Evolutionary conservation across 306 rosid genomes (phyloP), one percentile per base, ranked within the genome.

Genomic region (Elaeagnus macrophylla): DNA sequence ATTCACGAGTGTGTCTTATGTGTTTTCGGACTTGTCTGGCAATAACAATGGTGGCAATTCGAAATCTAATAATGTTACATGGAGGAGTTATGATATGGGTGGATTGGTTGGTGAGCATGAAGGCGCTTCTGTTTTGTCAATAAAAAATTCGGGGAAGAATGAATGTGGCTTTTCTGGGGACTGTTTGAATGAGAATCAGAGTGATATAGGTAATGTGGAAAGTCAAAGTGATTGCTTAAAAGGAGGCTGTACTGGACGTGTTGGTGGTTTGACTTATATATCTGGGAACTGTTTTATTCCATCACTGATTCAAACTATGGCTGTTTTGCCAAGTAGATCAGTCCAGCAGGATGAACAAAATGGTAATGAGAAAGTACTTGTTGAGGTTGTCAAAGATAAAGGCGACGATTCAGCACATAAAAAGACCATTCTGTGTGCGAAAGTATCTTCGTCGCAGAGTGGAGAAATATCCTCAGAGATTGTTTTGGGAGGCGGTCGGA

Each of bases 391-490:
- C 49, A 79, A 67, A 65, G 74, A 52, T 19, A 57, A 64, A 60
- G 39, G 48, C 5, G 51, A 64, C 10, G 60, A 35, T 20, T 25
- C 18, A 50, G 48, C 67, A 25, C 65, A 49, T 61, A 37, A 73
- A 41, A 60, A 59, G 39, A 58, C 47, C 19, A 75, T 65, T 71
- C 51, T 57, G 56, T 41, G 57, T 53, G 70, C 55, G 52, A 52
- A 45, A 48, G 69, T 49, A 64, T 50, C 77, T 53, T 57, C 72
- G 50, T 65, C 39, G 40, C 69, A 39, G 36, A 64, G 60, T 53
- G 50, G 67, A 73, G 77, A 75, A 72, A 53, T 45, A 56, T 61
- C 67, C 51, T 75, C 41, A 48, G 77, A 73, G 45, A 62, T 60
- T 37, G 71, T 62, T 41, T 62, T 64, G 10, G 25, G 32, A 25